These are phyloP conservation scores for Apiospora hydei DNA, from an alignment of 2,329 filamentous ascomycete genomes.

Conservation along the genomic window DNA sequence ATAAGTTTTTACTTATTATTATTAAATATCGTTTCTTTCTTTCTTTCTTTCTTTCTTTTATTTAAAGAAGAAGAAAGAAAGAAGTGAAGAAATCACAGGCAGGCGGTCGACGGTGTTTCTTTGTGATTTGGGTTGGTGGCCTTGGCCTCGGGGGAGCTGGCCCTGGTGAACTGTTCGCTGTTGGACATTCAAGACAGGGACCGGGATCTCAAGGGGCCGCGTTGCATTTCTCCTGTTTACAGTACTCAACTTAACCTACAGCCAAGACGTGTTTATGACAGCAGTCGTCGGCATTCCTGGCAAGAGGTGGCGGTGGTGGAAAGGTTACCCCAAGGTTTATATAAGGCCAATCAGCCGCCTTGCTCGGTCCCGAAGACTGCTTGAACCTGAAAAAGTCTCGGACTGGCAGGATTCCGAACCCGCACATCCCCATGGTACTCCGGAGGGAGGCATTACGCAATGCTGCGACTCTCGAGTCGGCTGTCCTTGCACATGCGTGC, in stretches of 20 bases:
- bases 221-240: not conserved
- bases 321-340: slow-evolving; percentile 11
- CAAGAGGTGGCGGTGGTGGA: not conserved
- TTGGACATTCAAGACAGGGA: too few relatives aligned
- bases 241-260: not conserved
- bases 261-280: not conserved
- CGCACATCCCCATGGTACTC: slow-evolving; percentile 18
- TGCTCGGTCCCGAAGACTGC: not conserved
- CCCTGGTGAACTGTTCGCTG: not conserved
- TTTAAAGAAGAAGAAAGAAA: not conserved
- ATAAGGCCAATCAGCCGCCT: not conserved
- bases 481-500: not conserved
- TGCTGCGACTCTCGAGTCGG: not conserved
- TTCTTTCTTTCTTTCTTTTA: too few relatives aligned
- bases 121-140: not conserved
- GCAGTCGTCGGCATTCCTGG: slow-evolving; percentile 7
- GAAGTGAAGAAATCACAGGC: not conserved
- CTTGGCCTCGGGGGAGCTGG: not conserved
- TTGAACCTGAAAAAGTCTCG: slow-evolving; percentile 8
- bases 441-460: slow-evolving; percentile 9
- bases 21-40: too few relatives aligned
- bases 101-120: not conserved
- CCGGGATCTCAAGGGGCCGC: too few relatives aligned
- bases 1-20: too few relatives aligned
- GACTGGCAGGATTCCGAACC: not conserved